These are phyloP conservation scores for Omphalea diandra DNA, from an alignment of 441 rosid genomes.

Conservation along the genomic window DNA sequence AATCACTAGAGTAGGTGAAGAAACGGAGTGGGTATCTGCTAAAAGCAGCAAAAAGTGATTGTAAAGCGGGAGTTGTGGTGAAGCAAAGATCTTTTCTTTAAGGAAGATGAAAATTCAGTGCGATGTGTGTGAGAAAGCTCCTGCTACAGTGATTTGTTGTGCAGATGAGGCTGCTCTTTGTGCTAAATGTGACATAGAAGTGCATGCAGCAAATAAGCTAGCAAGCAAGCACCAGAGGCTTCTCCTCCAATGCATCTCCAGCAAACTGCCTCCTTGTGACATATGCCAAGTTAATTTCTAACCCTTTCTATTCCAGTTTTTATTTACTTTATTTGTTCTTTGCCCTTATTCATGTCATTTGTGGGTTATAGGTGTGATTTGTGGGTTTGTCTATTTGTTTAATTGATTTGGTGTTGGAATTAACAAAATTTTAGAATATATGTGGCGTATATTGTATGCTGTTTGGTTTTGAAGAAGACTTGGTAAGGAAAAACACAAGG, in stretches of 20 bases:
- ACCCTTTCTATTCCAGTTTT: background rate
- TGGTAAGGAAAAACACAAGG: background rate
- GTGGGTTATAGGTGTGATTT: background rate
- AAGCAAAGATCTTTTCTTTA: background rate
- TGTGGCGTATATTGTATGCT: background rate
- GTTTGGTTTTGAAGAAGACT: background rate
- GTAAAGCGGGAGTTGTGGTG: background rate
- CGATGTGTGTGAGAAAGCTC: constrained; percentile 73
- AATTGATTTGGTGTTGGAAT: background rate
- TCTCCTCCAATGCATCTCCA: constrained; percentile 52
- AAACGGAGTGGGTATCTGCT: constrained; percentile 6
- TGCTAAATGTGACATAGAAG: constrained; percentile 61
- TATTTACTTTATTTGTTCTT: background rate
- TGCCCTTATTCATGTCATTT: background rate
- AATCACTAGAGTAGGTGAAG: background rate
- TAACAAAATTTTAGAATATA: background rate
- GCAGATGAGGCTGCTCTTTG: constrained; percentile 98
- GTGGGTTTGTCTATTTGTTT: background rate
- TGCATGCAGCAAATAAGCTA: constrained; percentile 83
- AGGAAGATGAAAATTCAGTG: constrained; percentile 84
- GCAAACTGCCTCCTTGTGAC: constrained; percentile 76
- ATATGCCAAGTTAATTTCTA: constrained; percentile 48
- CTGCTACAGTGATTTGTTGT: constrained; percentile 73
- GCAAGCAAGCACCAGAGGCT: constrained; percentile 81
- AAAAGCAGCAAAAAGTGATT: constrained; percentile 1